phyloP scores from a whole-genome alignment of 2,329 filamentous ascomycete genomes.

The Sclerotinia sclerotiorum region DNA sequence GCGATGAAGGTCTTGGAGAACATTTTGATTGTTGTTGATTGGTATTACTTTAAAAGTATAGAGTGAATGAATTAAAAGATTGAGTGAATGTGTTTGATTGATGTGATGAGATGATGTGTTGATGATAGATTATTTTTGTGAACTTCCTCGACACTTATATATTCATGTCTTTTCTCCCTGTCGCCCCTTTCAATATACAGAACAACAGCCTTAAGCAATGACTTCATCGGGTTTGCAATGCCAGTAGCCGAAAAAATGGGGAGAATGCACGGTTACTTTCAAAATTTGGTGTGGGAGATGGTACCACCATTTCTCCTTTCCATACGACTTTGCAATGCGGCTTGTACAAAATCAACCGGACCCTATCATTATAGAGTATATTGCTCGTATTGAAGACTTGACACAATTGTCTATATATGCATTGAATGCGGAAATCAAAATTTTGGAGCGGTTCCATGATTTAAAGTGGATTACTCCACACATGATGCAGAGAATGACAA shows the following conservation, averaged over 20 bases:
- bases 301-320: too few species aligned
- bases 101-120: constrained; percentile 1
- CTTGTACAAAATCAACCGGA: not conserved
- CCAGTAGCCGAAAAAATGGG: not conserved
- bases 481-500: not conserved
- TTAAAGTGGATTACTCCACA: not conserved
- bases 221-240: constrained; percentile 2
- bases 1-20: constrained; percentile 25
- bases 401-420: not conserved
- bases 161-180: not conserved
- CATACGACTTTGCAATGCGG: not conserved
- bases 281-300: too few species aligned
- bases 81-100: not conserved
- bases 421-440: not conserved
- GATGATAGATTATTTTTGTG: not conserved
- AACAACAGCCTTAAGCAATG: not conserved
- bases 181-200: not conserved
- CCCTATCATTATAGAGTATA: too few species aligned
- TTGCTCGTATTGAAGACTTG: constrained; percentile 7
- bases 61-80: not conserved
- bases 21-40: constrained; percentile 21
- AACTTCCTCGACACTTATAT: constrained; percentile 16
- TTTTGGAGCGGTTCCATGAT: not conserved
- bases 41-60: constrained; percentile 8
- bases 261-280: not conserved